These are phyloP conservation scores for Rhytidhysteron rufulum DNA, from an alignment of 2,329 filamentous ascomycete species.

Conservation along the genomic window DNA sequence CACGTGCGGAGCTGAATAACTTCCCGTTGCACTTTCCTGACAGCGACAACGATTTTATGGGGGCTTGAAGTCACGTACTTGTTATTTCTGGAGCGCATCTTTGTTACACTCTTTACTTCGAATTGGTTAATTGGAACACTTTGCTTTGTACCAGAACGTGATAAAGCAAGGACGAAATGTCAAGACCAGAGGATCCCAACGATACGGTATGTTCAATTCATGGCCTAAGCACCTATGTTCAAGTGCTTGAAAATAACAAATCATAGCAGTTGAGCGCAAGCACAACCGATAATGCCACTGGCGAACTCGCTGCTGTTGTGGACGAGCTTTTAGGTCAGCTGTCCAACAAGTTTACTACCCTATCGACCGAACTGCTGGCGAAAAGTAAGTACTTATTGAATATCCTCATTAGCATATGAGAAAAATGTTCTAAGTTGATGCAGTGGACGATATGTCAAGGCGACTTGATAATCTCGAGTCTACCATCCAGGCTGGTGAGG, in stretches of 20 bases:
- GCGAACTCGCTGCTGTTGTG: constrained; percentile 72
- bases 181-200: constrained; percentile 5
- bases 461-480: constrained; percentile 80
- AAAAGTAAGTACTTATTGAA: constrained; percentile 62
- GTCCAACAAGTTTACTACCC: constrained; percentile 77
- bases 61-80: neutral
- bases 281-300: constrained; percentile 32
- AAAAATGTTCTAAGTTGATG: neutral
- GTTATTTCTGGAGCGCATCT: neutral
- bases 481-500: constrained; percentile 58
- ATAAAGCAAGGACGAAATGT: constrained; percentile 5
- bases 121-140: neutral
- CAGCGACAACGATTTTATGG: neutral
- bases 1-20: constrained; percentile 25
- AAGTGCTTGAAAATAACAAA: neutral
- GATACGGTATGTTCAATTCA: no score
- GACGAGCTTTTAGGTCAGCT: constrained; percentile 84
- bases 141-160: neutral
- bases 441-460: constrained; percentile 92
- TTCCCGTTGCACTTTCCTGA: constrained; percentile 11
- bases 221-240: neutral
- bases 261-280: constrained; percentile 13
- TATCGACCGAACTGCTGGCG: constrained; percentile 81
- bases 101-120: neutral
- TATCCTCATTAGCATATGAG: neutral